Conservation (phyloP, 1,284 basidiomycete species). For the Afroboletus lepidellus region DNA sequence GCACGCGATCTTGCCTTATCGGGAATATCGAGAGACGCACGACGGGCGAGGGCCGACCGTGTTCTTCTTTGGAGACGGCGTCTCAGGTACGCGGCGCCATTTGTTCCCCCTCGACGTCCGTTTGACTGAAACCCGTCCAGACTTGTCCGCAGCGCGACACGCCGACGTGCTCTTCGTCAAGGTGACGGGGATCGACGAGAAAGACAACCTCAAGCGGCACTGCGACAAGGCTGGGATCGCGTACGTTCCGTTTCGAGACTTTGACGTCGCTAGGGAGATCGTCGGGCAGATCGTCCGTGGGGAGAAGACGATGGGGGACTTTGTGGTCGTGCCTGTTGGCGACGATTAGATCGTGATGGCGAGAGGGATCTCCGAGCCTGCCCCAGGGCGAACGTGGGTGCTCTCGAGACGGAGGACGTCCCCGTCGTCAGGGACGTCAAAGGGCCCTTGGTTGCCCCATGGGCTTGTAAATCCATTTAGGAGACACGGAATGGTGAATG, state of each 20-base stretch:
- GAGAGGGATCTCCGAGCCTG: not conserved
- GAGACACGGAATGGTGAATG: not conserved
- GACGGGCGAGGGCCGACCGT: constrained; percentile 66
- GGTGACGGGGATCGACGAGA: constrained; percentile 67
- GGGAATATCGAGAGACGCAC: constrained; percentile 45
- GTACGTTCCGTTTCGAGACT: constrained; percentile 68
- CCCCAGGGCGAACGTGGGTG: not conserved
- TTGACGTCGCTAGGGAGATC: constrained; percentile 34
- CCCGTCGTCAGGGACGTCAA: not conserved
- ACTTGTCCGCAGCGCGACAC: constrained; percentile 86
- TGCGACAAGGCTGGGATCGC: constrained; percentile 68
- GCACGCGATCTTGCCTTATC: constrained; percentile 85
- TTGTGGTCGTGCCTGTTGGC: constrained; percentile 18
- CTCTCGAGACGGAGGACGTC: too few relatives aligned
- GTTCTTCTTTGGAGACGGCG: constrained; percentile 96
- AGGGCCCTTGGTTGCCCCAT: not conserved
- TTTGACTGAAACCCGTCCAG: too few relatives aligned
- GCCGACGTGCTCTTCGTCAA: constrained; percentile 93
- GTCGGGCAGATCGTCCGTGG: constrained; percentile 26
- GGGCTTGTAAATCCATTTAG: not conserved
- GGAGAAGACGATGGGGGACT: constrained; percentile 21
- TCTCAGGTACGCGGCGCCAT: constrained; percentile 82
- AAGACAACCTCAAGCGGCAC: constrained; percentile 80
- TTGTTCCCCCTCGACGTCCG: too few relatives aligned
- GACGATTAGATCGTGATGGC: constrained; percentile 1